Evolutionary conservation across 352 stramenopile genomes (phyloP), one percentile per base, ranked within the genome.

Genomic region (Globisporangium radiosum): DNA sequence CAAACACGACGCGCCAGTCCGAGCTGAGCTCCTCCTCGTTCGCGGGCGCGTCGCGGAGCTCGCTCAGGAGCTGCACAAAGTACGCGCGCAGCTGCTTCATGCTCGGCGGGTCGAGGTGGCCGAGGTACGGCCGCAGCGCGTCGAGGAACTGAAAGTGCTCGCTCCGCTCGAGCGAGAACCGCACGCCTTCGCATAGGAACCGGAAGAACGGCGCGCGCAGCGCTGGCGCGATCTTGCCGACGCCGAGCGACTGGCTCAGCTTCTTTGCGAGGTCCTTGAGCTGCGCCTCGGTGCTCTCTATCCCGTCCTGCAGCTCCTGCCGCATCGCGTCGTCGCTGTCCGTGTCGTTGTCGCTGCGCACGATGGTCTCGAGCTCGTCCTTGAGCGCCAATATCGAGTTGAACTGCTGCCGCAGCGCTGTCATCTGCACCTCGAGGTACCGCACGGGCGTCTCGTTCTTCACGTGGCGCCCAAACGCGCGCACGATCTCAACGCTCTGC

Each of bases 361-460:
- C 25, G 53, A 75, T 10, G 33, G 39, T 56, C 50, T 57, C 19
- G 19, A 87, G 53, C 15, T 91, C 79, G 56, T 89, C 78, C 52
- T 86, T 86, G 64, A 85, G 75, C 5, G 65, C 57, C 8, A 94
- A 55, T 60, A 94, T 75, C 9, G 70, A 72, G 54, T 60, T 78
- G 57, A 79, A 95, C 10, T 88, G 57, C 60, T 89, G 78, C 3
- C 83, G 81, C 50, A 95, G 71, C 13, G 82, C 73, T 36, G 76
- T 87, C 85, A 95, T 95, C 64, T 95, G 86, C n/a, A 93, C 81
- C 66, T 95, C 86, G 25, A 95, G 66, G 54, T 90, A 93, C 25
- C 86, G 81, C 47, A 94, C 76, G 0, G 83, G 82, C 7, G 83
- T 79, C 42, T 94, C 74, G 14, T 69, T 65, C 53, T 92, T 94